Base-by-base conservation (phyloP, 2,329 filamentous ascomycete genomes). In the Ciborinia camelliae region DNA sequence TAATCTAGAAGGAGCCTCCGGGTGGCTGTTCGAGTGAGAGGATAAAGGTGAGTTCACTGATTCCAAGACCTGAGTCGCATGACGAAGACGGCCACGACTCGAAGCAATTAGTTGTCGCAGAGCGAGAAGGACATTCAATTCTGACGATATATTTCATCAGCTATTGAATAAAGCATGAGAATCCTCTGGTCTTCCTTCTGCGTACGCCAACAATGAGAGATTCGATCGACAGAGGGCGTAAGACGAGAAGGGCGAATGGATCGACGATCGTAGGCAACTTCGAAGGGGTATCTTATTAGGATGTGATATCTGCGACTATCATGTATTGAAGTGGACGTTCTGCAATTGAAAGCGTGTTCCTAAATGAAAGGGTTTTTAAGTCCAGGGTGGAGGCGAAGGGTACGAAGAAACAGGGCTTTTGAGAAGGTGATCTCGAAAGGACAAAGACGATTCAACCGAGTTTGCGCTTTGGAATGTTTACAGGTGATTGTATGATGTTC, bases 1-100 rank as follows among this genome's bases (percentile, higher is more conserved):
- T 76, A 74, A 75, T 76, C 73, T 75, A 74, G 72, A 66, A 73
- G 69, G 70, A 75, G 75, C 73, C 75, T 73, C 68, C 55, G 64
- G 70, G 58, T 73, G 73, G 73, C 73, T 75, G 69, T 69, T 71
- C 60, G 67, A 70, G 64, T 71, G 63, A 71, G 67, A 70, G 69
- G 70, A 68, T 70, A 68, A 71, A 71, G 70, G 68, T 75, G 66
- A 69, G 70, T 76, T 75, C 73, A 76, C 73, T 71, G 71, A 71
- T 72, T 68, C 69, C 69, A 72, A 64, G 68, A 68, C 71, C 73
- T 72, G 74, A 75, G 73, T 75, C 74, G 74, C 75, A 76, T 76
- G 74, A 74, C 74, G 75, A 75, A 75, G 74, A 73, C 69, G 69
- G 71, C 70, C 66, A 70, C 71, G 71, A 75, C 73, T 73, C 71